These are phyloP conservation scores for Patellifolia procumbens DNA, from an alignment of 179 eudicot species.

Conservation along the genomic window DNA sequence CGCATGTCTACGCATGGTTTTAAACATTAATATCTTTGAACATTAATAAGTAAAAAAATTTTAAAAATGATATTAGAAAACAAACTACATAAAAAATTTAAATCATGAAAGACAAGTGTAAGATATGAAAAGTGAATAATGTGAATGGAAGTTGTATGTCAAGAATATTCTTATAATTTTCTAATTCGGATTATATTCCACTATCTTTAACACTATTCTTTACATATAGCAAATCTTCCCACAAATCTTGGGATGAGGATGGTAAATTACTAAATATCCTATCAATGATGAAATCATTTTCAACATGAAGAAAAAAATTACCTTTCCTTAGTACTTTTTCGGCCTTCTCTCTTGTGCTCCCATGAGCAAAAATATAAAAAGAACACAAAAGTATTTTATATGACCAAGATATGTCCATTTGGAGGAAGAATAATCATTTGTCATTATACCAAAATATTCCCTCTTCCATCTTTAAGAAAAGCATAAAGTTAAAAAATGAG, in stretches of 20 bases:
- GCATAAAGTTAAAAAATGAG: constrained; percentile 20
- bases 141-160: too few species aligned
- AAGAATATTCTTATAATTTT: too few species aligned
- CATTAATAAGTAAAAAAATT: too few species aligned
- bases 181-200: too few species aligned
- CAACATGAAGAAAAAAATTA: background rate
- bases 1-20: too few species aligned
- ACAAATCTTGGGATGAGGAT: background rate
- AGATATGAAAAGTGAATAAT: too few species aligned
- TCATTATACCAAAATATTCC: constrained; percentile 30
- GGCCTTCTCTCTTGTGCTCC: constrained; percentile 6
- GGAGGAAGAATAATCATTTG: constrained; percentile 28
- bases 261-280: background rate
- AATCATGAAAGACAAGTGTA: too few species aligned
- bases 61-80: too few species aligned
- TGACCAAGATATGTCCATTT: constrained; percentile 21
- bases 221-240: too few species aligned
- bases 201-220: too few species aligned
- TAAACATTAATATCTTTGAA: too few species aligned
- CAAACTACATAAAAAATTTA: too few species aligned
- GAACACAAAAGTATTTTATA: constrained; percentile 10
- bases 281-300: background rate
- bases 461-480: constrained; percentile 24
- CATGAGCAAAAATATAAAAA: background rate
- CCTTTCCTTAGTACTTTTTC: constrained; percentile 5